Base-by-base conservation (phyloP, 805 yeast species). In the Blastobotrys attinorum region DNA sequence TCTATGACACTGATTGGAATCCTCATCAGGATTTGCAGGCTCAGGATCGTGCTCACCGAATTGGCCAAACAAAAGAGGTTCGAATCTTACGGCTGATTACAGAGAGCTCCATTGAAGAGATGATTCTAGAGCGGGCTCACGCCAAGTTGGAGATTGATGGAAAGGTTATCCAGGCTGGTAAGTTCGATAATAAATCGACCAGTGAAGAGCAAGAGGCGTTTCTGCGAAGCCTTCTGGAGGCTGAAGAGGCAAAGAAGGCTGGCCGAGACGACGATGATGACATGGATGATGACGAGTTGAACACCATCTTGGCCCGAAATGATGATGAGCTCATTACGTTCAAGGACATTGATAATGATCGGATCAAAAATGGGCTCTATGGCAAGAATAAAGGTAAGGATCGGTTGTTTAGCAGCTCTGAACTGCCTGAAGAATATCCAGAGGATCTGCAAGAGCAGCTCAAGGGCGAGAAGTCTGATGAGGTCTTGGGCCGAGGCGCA, bases 21-120 rank as follows among this genome's bases (percentile, higher is more conserved):
- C 98, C 98, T 3, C 97, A 90, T 71, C 97, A 92, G 64, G 98
- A 90, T 76, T 76, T 90, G 63, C 98, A 90, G 68, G 97, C 97
- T 2, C 97, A 92, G 68, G 98, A 90, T 67, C 82, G 98, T 68
- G 97, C 97, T 0, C 98, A 90, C 66, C 79, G 98, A 69, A 90
- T 90, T 64, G 98, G 98, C 36, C 98, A 90, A 60, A 90, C 94
- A 64, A 89, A 90, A 63, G 97, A 92, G 63, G 98, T 90, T 39
- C 73, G 97, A 58, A 90, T 90, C 53, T 70, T 92, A 57, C 76
- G 98, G 57, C 72, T 90, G 52, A 90, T 90, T 50, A 88, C 97
- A 0, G 85, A 82, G 50, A 90, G 87, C 58, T 85, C 97, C 0
- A 90, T 90, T 13, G 98, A 90, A 62, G 97, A 90, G 63, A 86